Percentiles rank a stretch among this genome's conserved stretches.
Conservation (phyloP, 73 alveolate genomes). For the Durusdinium trenchii region DNA sequence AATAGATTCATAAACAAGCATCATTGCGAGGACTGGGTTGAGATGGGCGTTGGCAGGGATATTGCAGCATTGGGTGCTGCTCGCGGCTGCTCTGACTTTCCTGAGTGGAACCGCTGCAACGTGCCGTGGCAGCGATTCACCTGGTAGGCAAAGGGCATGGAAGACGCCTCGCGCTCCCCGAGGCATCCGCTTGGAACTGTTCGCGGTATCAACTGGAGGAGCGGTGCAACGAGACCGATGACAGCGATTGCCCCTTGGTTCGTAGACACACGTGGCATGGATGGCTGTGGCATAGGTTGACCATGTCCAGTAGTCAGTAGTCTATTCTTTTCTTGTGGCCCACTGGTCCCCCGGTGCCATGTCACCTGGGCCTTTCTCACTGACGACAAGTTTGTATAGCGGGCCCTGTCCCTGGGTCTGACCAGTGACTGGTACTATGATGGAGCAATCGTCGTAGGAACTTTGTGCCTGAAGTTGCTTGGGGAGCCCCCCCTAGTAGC, state of each 20-base stretch:
- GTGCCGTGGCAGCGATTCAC: not conserved
- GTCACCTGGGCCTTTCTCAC: too few relatives aligned
- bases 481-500: too few relatives aligned
- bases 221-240: slow-evolving; percentile 44
- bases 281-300: too few relatives aligned
- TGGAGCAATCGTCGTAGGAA: too few relatives aligned
- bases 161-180: not conserved
- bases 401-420: too few relatives aligned
- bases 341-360: too few relatives aligned
- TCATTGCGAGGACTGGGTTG: slow-evolving; percentile 31
- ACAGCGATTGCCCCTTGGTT: slow-evolving; percentile 38
- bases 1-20: not conserved
- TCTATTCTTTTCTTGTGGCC: too few relatives aligned
- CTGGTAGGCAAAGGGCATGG: not conserved
- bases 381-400: too few relatives aligned
- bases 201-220: slow-evolving; percentile 29
- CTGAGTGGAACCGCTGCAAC: slow-evolving; percentile 60
- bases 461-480: too few relatives aligned
- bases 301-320: too few relatives aligned
- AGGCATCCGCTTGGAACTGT: slow-evolving; percentile 70
- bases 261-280: too few relatives aligned
- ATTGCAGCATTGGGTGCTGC: slow-evolving; percentile 67
- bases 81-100: slow-evolving; percentile 70
- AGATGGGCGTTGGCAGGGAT: slow-evolving; percentile 61
- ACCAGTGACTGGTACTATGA: too few relatives aligned